Base-by-base conservation (phyloP, 257 asterid species). In the Solanum rostratum region DNA sequence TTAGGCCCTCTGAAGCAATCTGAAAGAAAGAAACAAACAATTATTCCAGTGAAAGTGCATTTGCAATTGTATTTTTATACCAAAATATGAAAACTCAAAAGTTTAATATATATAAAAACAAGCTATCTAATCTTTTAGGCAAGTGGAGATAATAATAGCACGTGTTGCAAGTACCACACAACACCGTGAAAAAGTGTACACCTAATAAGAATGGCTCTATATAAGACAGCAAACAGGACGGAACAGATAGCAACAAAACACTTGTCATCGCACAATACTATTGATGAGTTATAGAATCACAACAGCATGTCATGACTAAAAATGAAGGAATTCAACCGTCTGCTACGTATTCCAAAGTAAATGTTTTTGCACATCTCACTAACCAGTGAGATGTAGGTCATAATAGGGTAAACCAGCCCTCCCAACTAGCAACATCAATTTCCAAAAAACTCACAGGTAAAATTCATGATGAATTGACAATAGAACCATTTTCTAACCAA, bases 1-100 rank as follows among this genome's bases (percentile, higher is more conserved):
- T 87, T 39, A 89, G 85, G 53, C 91, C 91, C 46, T 89, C 91
- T 46, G 91, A 89, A 45, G 91, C 88, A 83, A 87, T 86, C 89
- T 89, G 84, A 45, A 10, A 66, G 71, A 33, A 71, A 50, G 9
- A 49, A 49, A 1, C 39, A 50, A 30, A 27, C 57, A 50, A 76
- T 27, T 4, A 16, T 27, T 27, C 14, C 60, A 5, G 12, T 50
- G 27, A 49, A 76, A 49, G 12, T 2, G 24, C 27, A 76, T 0
- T 4, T 15, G 4, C 10, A 76, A 76, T 4, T 3, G 15, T 14
- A 49, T 15, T 10, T 16, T 24, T 22, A 24, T 49, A 14, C 43
- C 16, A 24, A 74, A 12, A 46, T 41, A 43, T 7, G 15, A 14
- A 45, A 71, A 22, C 15, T 18, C 43, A 5, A 5, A 46, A n/a